Evolutionary conservation across 1,139 yeast species (phyloP).

Genomic region (Yamadazyma buinensis): DNA sequence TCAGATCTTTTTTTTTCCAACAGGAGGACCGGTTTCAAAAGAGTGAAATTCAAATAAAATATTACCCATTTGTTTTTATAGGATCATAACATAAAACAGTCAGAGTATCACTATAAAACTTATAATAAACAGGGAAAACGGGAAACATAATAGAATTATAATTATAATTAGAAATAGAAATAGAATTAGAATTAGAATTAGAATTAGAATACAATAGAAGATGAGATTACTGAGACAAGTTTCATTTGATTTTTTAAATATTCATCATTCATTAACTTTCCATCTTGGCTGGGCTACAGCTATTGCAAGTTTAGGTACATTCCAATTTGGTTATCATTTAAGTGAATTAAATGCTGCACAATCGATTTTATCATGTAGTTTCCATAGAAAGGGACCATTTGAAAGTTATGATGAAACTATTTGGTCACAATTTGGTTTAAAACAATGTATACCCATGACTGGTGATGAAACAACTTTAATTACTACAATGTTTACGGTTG

Average conservation of each 20-base stretch:
- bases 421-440: conserved; percentile 23
- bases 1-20: not conserved
- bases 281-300: conserved; percentile 33
- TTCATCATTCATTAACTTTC: conserved; percentile 25
- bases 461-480: conserved; percentile 22
- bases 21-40: not conserved
- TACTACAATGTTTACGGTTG: conserved; percentile 36
- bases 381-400: conserved; percentile 20
- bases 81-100: too few relatives aligned
- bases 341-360: conserved; percentile 88
- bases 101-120: too few relatives aligned
- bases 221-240: conserved; percentile 4
- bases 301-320: conserved; percentile 63
- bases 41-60: too few relatives aligned
- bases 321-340: conserved; percentile 90
- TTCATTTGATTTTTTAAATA: conserved; percentile 13
- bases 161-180: not conserved
- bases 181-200: not conserved
- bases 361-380: conserved; percentile 49
- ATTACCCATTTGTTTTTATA: too few relatives aligned
- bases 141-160: too few relatives aligned
- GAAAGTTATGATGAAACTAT: conserved; percentile 22
- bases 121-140: too few relatives aligned
- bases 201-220: not conserved
- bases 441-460: conserved; percentile 29